These are phyloP conservation scores for Elongisporangium senticosum DNA, from an alignment of 352 stramenopile genomes.

Conservation along the genomic window DNA sequence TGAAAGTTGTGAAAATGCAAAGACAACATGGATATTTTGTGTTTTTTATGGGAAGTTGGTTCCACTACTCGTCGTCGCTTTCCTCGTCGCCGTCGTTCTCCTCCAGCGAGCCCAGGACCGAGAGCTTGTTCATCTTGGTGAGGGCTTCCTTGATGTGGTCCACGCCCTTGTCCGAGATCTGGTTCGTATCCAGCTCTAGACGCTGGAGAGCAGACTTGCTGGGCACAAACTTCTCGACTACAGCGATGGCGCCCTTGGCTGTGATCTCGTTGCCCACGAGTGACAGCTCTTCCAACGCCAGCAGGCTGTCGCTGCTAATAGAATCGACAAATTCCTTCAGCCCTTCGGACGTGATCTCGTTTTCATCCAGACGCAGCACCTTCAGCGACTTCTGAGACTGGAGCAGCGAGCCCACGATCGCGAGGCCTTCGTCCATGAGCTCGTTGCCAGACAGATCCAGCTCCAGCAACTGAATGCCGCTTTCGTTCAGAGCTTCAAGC, in stretches of 20 bases:
- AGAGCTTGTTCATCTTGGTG: constrained; percentile 32
- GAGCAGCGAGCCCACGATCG: constrained; percentile 56
- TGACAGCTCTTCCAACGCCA: constrained; percentile 44
- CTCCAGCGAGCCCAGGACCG: constrained; percentile 64
- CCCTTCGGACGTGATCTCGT: constrained; percentile 68
- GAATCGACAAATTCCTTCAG: constrained; percentile 27
- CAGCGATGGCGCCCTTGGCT: constrained; percentile 52
- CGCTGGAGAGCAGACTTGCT: constrained; percentile 31
- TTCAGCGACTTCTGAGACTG: constrained; percentile 40
- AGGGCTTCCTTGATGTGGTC: constrained; percentile 36
- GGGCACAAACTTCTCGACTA: constrained; percentile 40
- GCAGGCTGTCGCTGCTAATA: constrained; percentile 23
- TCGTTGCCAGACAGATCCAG: constrained; percentile 91
- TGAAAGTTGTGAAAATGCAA: background rate
- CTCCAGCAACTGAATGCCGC: constrained; percentile 56
- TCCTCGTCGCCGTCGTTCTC: constrained; percentile 82
- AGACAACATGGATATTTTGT: background rate
- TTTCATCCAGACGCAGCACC: constrained; percentile 75
- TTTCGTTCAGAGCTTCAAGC: constrained; percentile 52
- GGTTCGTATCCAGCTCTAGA: constrained; percentile 66
- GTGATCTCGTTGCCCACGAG: constrained; percentile 75
- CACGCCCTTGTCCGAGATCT: constrained; percentile 70
- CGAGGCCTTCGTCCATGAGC: constrained; percentile 62
- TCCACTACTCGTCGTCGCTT: constrained; percentile 29
- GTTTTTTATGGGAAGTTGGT: background rate